Percentiles rank a stretch among this genome's conserved stretches.
phyloP scores from a whole-genome alignment of 306 rosid genomes.

The Trifolium repens region DNA sequence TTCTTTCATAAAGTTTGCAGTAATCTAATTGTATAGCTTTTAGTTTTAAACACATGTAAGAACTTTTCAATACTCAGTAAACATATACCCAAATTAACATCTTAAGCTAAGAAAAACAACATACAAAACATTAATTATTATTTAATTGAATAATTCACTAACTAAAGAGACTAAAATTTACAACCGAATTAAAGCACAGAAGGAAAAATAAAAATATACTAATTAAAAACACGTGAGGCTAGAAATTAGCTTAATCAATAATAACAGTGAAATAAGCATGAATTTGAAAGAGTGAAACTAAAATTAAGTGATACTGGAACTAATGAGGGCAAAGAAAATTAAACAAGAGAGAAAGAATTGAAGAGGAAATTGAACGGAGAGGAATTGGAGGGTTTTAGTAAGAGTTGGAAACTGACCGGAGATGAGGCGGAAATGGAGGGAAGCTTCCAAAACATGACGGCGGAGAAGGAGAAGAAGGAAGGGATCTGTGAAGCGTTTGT shows the following conservation, averaged over 20 bases:
- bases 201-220: background rate
- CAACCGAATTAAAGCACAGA: slow-evolving; percentile 6
- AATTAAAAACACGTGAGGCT: background rate
- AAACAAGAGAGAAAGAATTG: background rate
- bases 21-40: background rate
- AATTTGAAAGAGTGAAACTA: slow-evolving; percentile 8
- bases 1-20: background rate
- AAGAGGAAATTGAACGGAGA: background rate
- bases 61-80: background rate
- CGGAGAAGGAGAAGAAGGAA: slow-evolving; percentile 12
- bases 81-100: background rate
- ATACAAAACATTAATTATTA: slow-evolving; percentile 6
- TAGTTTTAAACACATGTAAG: background rate
- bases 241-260: slow-evolving; percentile 4
- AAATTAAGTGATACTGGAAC: slow-evolving; percentile 2
- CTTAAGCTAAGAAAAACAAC: slow-evolving; percentile 1
- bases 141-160: slow-evolving; percentile 11
- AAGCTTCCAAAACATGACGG: slow-evolving; percentile 97
- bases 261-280: background rate
- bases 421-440: slow-evolving; percentile 85
- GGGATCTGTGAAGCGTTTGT: slow-evolving; percentile 56
- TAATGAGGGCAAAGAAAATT: background rate
- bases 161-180: slow-evolving; percentile 8
- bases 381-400: background rate
- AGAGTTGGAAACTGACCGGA: slow-evolving; percentile 65